phyloP scores from a whole-genome alignment of 2,329 filamentous ascomycete genomes.

The Ceratocystis lukuohia region DNA sequence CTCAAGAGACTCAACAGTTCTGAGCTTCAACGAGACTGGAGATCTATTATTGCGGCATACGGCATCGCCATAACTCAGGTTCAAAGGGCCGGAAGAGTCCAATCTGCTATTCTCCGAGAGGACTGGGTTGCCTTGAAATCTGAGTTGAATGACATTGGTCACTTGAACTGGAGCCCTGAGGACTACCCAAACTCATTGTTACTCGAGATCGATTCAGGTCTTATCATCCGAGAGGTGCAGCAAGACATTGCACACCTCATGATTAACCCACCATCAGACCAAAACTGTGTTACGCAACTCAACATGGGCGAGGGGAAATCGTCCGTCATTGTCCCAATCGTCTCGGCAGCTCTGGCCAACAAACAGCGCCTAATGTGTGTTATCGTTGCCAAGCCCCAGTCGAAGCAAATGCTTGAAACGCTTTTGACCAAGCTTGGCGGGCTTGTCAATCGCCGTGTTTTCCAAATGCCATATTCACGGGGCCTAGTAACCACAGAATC shows the following conservation, averaged over 20 bases:
- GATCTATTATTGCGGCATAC: constrained; percentile 28
- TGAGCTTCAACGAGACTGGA: constrained; percentile 28
- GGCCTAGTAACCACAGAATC: constrained; percentile 23
- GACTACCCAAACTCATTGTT: constrained; percentile 47
- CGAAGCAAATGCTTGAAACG: constrained; percentile 46
- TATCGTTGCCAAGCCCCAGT: constrained; percentile 47
- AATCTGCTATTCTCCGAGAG: constrained; percentile 18
- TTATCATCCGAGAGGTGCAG: constrained; percentile 49
- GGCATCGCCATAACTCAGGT: constrained; percentile 30
- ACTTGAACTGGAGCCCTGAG: constrained; percentile 40
- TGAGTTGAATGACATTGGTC: constrained; percentile 39
- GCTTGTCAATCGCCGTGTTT: constrained; percentile 40
- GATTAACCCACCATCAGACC: constrained; percentile 28
- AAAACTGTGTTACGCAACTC: constrained; percentile 47
- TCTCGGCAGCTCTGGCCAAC: constrained; percentile 41
- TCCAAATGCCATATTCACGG: constrained; percentile 46
- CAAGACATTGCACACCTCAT: constrained; percentile 44
- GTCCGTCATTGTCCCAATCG: constrained; percentile 54
- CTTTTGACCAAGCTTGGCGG: constrained; percentile 42
- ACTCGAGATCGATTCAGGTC: constrained; percentile 48
- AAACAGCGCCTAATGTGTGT: constrained; percentile 39
- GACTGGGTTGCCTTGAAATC: constrained; percentile 26
- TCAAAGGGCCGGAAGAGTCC: constrained; percentile 33
- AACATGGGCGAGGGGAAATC: constrained; percentile 64
- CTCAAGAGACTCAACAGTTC: constrained; percentile 26